phyloP scores from a whole-genome alignment of 129 eudicot species.

The Escallonia herrerae region DNA sequence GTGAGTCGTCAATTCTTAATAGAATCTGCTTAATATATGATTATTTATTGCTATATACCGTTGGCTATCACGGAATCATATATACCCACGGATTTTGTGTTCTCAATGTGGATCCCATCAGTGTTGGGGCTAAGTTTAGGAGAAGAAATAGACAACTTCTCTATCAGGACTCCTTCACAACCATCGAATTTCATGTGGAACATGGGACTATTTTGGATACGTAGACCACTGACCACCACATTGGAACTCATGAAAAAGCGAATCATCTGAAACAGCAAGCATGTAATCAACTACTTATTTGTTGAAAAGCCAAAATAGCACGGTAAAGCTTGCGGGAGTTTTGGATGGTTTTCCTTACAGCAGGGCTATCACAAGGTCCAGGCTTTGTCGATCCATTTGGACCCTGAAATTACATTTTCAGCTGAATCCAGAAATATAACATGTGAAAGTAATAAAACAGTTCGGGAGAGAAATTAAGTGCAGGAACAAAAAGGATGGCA shows the following conservation, averaged over 20 bases:
- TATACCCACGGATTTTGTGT: conserved; percentile 74
- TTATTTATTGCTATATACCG: conserved; percentile 28
- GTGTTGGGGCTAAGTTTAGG: conserved; percentile 94
- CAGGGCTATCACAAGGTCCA: conserved; percentile 97
- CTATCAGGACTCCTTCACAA: conserved; percentile 78
- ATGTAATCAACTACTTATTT: neutral
- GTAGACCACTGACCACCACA: conserved; percentile 46
- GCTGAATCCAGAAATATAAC: neutral
- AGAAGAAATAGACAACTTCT: conserved; percentile 67
- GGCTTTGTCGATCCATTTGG: conserved; percentile 89
- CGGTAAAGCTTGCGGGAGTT: neutral
- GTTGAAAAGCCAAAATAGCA: neutral
- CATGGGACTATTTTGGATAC: conserved; percentile 84
- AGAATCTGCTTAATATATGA: neutral
- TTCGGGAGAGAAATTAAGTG: too few relatives aligned
- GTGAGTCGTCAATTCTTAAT: too few relatives aligned
- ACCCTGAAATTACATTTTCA: conserved; percentile 50
- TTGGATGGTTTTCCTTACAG: conserved; percentile 44
- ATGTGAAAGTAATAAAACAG: neutral
- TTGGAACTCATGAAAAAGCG: conserved; percentile 91
- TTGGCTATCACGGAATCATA: conserved; percentile 74
- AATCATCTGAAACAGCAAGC: conserved; percentile 43
- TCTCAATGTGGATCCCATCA: conserved; percentile 86
- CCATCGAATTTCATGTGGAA: conserved; percentile 98
- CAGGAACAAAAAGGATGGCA: too few relatives aligned